A percentile compares a stretch with the other conserved stretches of the same genome.
Conservation (phyloP, 768 basidiomycete species). For the Trametes sanguinea region DNA sequence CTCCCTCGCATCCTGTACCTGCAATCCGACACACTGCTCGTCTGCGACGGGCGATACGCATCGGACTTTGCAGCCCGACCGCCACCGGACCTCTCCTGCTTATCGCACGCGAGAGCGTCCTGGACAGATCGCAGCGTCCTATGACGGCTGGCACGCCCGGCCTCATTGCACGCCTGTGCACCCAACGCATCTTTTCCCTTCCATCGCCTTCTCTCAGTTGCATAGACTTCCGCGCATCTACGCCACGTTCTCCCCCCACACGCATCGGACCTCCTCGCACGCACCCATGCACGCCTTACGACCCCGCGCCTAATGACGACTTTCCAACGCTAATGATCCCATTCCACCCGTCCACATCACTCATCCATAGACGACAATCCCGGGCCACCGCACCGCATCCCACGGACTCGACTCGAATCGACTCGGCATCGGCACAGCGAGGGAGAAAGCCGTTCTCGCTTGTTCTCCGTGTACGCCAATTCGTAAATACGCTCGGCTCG, state of each 20-base stretch:
- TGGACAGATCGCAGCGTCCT: constrained; percentile 12
- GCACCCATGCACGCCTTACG: constrained; percentile 11
- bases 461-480: too few relatives aligned
- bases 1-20: background rate
- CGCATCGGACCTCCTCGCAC: background rate
- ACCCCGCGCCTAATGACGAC: constrained; percentile 18
- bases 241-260: background rate
- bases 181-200: background rate
- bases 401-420: too few relatives aligned
- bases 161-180: background rate
- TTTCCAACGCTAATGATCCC: constrained; percentile 10
- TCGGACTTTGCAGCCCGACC: background rate
- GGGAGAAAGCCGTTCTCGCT: too few relatives aligned
- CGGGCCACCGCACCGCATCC: background rate
- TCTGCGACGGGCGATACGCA: background rate
- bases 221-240: constrained; percentile 12
- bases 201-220: background rate
- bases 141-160: constrained; percentile 2
- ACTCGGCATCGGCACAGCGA: background rate
- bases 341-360: too few relatives aligned
- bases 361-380: constrained; percentile 12
- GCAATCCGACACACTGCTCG: background rate
- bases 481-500: too few relatives aligned
- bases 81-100: background rate
- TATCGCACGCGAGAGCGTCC: background rate